Percentiles rank a stretch among this genome's conserved stretches.
Evolutionary conservation across 225 moss, liverwort and hornwort genomes (phyloP).

Genomic region (Marchantia polymorpha): DNA sequence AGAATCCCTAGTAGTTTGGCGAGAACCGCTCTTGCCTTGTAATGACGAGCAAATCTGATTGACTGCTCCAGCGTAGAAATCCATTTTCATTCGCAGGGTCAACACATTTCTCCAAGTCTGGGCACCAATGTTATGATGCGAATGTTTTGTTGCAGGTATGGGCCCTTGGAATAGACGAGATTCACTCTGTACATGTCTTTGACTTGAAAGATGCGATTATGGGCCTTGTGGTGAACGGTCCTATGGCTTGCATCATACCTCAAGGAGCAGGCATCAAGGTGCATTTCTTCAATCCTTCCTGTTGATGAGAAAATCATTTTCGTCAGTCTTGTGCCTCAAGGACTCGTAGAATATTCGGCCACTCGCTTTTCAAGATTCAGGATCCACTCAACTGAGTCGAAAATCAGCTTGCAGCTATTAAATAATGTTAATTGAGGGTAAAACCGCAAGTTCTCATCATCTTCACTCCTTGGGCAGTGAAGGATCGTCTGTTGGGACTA

Average conservation of each 20-base stretch:
- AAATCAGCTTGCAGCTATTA: no score
- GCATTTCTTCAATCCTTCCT: neutral
- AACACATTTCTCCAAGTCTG: neutral
- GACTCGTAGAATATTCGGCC: neutral
- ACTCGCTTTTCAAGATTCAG: neutral
- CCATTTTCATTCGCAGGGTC: neutral
- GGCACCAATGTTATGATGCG: neutral
- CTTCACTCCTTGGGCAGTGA: neutral
- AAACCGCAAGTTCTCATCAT: no score
- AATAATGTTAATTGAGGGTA: no score
- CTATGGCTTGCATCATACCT: slow-evolving; percentile 41
- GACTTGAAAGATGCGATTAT: slow-evolving; percentile 43
- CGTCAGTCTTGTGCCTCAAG: neutral
- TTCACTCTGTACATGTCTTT: slow-evolving; percentile 35
- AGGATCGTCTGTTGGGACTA: neutral
- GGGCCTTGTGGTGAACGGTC: slow-evolving; percentile 36
- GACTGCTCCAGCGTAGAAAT: neutral
- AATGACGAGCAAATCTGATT: neutral
- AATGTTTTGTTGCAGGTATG: slow-evolving; percentile 35
- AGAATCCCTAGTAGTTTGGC: neutral
- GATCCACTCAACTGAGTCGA: neutral
- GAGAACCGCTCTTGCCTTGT: neutral
- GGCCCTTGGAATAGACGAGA: slow-evolving; percentile 36
- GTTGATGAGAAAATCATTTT: neutral
- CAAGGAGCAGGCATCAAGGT: slow-evolving; percentile 49